phyloP scores from a whole-genome alignment of 345 rosid genomes.

The Turnera subulata region DNA sequence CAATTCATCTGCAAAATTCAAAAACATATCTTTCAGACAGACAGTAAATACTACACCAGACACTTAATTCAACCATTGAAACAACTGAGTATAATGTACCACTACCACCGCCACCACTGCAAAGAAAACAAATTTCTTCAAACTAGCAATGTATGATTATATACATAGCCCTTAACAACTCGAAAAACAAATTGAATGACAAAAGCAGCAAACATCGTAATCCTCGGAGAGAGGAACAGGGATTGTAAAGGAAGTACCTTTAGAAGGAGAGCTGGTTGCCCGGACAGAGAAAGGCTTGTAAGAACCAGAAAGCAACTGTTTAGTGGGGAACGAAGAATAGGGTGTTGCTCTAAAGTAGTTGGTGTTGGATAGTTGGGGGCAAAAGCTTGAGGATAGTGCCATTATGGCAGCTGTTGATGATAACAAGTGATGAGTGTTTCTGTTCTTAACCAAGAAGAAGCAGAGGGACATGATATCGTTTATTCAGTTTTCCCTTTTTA shows the following conservation, averaged over 20 bases:
- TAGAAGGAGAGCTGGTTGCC: conserved; percentile 36
- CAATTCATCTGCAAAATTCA: conserved; percentile 30
- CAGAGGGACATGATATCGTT: conserved; percentile 1
- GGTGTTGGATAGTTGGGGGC: conserved; percentile 53
- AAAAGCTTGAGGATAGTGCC: conserved; percentile 57
- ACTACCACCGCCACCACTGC: no score
- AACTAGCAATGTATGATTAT: no score
- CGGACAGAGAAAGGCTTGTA: conserved; percentile 44
- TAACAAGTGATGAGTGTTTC: conserved; percentile 14
- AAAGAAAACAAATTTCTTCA: no score
- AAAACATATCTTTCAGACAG: not conserved
- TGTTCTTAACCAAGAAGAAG: conserved; percentile 7
- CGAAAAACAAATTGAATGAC: no score
- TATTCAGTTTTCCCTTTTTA: not conserved
- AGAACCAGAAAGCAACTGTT: conserved; percentile 23
- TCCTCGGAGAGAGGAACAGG: not conserved
- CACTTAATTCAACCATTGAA: not conserved
- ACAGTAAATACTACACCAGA: conserved; percentile 1
- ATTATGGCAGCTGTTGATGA: conserved; percentile 47
- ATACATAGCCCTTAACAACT: no score
- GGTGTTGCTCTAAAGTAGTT: conserved; percentile 35
- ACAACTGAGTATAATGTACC: no score
- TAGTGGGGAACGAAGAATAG: conserved; percentile 30
- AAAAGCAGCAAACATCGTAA: not conserved
- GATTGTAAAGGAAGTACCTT: conserved; percentile 25